These are phyloP conservation scores for Elaeis guineensis DNA, from an alignment of 176 grass and related monocot genomes.

Conservation along the genomic window DNA sequence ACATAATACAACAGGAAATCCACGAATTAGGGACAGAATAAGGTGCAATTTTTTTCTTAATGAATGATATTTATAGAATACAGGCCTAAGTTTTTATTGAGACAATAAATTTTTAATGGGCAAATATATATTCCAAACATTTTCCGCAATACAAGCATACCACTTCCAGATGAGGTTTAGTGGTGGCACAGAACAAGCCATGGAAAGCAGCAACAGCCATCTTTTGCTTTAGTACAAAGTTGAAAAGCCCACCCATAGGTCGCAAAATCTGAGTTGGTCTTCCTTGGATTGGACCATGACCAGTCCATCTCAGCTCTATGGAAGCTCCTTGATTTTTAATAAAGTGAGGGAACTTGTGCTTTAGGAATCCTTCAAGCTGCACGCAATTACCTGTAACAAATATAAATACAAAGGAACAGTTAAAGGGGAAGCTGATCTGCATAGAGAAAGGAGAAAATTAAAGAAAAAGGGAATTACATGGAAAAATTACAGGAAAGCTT, in stretches of 20 bases:
- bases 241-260: constrained; percentile 32
- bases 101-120: too few relatives aligned
- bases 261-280: constrained; percentile 7
- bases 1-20: too few relatives aligned
- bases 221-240: constrained; percentile 36
- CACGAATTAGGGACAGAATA: too few relatives aligned
- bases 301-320: constrained; percentile 7
- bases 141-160: too few relatives aligned
- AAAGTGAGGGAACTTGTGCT: neutral
- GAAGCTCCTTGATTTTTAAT: neutral
- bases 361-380: constrained; percentile 1
- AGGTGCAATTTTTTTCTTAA: too few relatives aligned
- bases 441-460: neutral
- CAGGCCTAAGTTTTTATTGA: too few relatives aligned
- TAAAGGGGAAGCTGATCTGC: constrained; percentile 12
- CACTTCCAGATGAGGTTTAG: neutral
- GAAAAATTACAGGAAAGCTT: constrained; percentile 23
- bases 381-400: neutral
- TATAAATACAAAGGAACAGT: neutral
- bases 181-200: neutral
- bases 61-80: too few relatives aligned
- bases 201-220: constrained; percentile 27
- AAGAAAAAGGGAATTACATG: constrained; percentile 8
- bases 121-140: too few relatives aligned
- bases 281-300: constrained; percentile 35